Conservation (phyloP, 1,284 basidiomycete genomes). For the Schizophyllum amplum region DNA sequence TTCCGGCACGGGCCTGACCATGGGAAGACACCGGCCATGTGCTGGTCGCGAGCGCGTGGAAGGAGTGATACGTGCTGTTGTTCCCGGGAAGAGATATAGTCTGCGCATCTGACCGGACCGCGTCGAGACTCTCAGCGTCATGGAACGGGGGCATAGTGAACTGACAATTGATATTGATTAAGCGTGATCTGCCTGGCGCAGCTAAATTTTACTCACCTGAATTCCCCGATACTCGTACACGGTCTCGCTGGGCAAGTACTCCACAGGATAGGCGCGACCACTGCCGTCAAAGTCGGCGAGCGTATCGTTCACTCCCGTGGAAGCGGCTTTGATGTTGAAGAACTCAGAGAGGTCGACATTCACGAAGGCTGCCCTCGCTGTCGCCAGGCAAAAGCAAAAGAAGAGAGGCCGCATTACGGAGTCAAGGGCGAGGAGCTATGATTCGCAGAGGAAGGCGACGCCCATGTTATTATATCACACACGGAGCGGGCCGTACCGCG, state of each 20-base stretch:
- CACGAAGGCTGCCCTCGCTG: not conserved
- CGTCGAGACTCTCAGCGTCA: not conserved
- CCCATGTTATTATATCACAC: too few species aligned
- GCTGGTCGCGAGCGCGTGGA: not conserved
- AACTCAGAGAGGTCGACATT: not conserved
- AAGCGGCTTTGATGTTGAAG: not conserved
- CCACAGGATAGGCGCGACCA: not conserved
- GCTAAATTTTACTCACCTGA: not conserved
- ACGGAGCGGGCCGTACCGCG: too few species aligned
- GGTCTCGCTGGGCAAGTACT: constrained; percentile 3
- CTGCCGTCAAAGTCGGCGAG: constrained; percentile 2
- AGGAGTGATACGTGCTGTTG: not conserved
- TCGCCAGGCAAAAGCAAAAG: not conserved
- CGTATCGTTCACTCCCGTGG: not conserved
- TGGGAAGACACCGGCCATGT: not conserved
- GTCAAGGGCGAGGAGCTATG: too few species aligned
- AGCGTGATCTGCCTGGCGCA: too few species aligned
- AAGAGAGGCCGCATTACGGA: too few species aligned
- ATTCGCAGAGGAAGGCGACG: too few species aligned
- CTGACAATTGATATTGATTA: not conserved
- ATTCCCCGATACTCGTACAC: not conserved
- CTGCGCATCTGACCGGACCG: not conserved
- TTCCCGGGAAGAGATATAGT: not conserved
- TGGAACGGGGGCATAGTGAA: not conserved
- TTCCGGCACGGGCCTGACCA: not conserved